A percentile compares a stretch with the other conserved stretches of the same genome.
Conservation (phyloP, 352 stramenopile genomes). For the Phytopythium mirpurense region DNA sequence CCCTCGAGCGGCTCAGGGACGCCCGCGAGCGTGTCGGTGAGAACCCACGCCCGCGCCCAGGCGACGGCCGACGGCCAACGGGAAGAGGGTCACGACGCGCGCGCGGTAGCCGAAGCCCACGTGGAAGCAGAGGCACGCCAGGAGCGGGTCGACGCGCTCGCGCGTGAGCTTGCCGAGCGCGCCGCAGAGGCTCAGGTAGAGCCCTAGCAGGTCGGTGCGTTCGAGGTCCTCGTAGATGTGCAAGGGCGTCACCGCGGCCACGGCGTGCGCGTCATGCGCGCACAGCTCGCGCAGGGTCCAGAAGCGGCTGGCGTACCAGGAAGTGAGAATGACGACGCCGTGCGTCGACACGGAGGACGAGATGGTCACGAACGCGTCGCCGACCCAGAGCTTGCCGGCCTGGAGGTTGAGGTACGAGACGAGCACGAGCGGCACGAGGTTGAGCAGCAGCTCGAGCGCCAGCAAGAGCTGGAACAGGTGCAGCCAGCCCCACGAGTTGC, state of each 20-base stretch:
- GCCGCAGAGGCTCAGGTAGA: constrained; percentile 24
- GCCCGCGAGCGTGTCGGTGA: constrained; percentile 9
- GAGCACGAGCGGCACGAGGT: constrained; percentile 22
- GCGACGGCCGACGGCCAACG: constrained; percentile 10
- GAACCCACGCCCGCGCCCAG: constrained; percentile 9
- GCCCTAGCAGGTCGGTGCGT: constrained; percentile 23
- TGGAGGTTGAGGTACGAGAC: constrained; percentile 24
- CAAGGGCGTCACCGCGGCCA: constrained; percentile 35
- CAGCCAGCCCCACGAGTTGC: constrained; percentile 36
- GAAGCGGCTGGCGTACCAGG: constrained; percentile 27
- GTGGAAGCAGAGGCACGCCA: constrained; percentile 25
- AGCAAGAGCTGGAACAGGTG: constrained; percentile 36
- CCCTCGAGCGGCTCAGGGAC: constrained; percentile 13
- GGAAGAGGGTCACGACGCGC: constrained; percentile 12
- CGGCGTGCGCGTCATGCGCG: constrained; percentile 56
- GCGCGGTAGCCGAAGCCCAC: constrained; percentile 17
- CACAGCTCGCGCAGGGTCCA: constrained; percentile 47
- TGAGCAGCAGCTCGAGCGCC: constrained; percentile 22
- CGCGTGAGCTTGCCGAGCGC: constrained; percentile 19
- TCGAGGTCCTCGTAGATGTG: constrained; percentile 28
- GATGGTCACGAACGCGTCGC: constrained; percentile 31
- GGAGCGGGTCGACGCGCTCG: constrained; percentile 26
- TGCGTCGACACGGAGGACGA: constrained; percentile 17
- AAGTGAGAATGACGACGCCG: constrained; percentile 16
- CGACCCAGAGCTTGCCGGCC: constrained; percentile 32